Conservation (phyloP, 164 flowering plant species). For the Macadamia tetraphylla region DNA sequence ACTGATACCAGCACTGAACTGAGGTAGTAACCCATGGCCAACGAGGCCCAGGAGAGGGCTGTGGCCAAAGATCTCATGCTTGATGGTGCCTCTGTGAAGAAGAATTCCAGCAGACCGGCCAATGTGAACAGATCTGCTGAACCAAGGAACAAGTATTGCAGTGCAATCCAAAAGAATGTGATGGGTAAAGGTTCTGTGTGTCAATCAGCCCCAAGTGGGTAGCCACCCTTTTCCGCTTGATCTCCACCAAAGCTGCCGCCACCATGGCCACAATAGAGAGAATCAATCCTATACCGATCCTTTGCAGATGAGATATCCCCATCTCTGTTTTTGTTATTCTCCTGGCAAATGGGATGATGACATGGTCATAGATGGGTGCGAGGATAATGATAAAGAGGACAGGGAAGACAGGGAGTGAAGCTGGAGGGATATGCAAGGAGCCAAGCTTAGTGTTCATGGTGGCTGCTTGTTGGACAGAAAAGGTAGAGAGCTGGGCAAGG, state of each 20-base stretch:
- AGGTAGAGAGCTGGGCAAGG: slow-evolving; percentile 92
- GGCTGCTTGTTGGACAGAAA: slow-evolving; percentile 91
- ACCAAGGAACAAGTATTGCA: slow-evolving; percentile 81
- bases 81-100: slow-evolving; percentile 82
- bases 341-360: slow-evolving; percentile 59
- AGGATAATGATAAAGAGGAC: slow-evolving; percentile 80
- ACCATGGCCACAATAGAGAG: slow-evolving; percentile 80
- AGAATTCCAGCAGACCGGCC: slow-evolving; percentile 84
- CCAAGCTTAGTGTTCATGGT: slow-evolving; percentile 86
- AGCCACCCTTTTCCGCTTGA: slow-evolving; percentile 55
- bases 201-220: slow-evolving; percentile 25
- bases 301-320: slow-evolving; percentile 72
- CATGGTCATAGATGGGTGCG: slow-evolving; percentile 72
- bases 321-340: slow-evolving; percentile 57
- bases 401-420: slow-evolving; percentile 86
- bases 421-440: slow-evolving; percentile 66
- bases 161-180: slow-evolving; percentile 75
- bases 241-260: slow-evolving; percentile 77
- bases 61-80: slow-evolving; percentile 87
- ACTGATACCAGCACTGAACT: slow-evolving; percentile 72
- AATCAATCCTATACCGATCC: slow-evolving; percentile 75
- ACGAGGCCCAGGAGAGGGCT: slow-evolving; percentile 71
- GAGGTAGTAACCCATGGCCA: slow-evolving; percentile 81
- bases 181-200: slow-evolving; percentile 52
- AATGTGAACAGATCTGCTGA: slow-evolving; percentile 84